A percentile compares a stretch with the other conserved stretches of the same genome.
Conservation (phyloP, 192 early-diverging fungal species). For the Entophlyctis helioformis region DNA sequence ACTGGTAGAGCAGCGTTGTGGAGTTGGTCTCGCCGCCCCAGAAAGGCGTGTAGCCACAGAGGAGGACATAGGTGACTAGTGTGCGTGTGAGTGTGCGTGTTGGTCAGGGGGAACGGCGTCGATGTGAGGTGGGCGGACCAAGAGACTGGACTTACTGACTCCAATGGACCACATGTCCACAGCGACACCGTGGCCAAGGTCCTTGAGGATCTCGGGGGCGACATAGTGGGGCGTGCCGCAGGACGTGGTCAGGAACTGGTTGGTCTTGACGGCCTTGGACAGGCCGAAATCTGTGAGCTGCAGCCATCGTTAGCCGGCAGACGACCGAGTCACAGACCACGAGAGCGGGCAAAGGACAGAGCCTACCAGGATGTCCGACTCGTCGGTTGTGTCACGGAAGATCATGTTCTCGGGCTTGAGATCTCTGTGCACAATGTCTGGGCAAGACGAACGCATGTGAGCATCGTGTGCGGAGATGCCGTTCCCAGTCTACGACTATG, state of each 20-base stretch:
- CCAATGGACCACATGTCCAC: slow-evolving; percentile 69
- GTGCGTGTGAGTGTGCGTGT: too few species aligned
- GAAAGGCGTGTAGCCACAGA: slow-evolving; percentile 43
- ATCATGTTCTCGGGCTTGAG: slow-evolving; percentile 48
- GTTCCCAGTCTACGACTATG: too few species aligned
- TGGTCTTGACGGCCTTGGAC: slow-evolving; percentile 45
- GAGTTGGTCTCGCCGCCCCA: slow-evolving; percentile 23
- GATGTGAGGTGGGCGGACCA: background rate
- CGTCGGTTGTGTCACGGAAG: slow-evolving; percentile 29
- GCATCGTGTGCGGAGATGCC: too few species aligned
- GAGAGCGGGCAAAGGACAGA: too few species aligned
- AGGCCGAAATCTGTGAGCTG: slow-evolving; percentile 65
- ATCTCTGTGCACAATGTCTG: slow-evolving; percentile 38
- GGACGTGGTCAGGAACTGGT: slow-evolving; percentile 49
- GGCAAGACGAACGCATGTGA: slow-evolving; percentile 2
- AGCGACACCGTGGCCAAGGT: slow-evolving; percentile 48
- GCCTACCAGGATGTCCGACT: slow-evolving; percentile 30
- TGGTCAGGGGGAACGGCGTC: too few species aligned
- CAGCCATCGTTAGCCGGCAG: too few species aligned
- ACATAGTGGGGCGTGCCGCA: slow-evolving; percentile 46
- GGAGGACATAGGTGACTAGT: slow-evolving; percentile 31
- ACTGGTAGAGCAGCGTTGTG: slow-evolving; percentile 48
- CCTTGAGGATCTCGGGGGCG: slow-evolving; percentile 55
- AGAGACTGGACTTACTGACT: slow-evolving; percentile 36
- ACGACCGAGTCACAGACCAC: background rate